Evolutionary conservation across 2,329 filamentous ascomycete species (phyloP).

Genomic region (Ascochyta lentis): DNA sequence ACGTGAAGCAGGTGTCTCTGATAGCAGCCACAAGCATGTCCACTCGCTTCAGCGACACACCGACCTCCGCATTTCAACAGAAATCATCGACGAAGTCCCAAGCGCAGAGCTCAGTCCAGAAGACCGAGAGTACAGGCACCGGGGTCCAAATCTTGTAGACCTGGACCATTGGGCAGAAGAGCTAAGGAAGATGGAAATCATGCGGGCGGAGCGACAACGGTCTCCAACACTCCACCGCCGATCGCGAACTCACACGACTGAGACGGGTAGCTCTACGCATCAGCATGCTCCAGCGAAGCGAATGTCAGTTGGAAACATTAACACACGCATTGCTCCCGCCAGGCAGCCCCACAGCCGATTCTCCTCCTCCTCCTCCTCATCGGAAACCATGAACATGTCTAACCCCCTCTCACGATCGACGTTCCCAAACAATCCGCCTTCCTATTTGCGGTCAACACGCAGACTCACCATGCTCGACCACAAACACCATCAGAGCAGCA

Average conservation of each 20-base stretch:
- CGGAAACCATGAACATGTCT: neutral
- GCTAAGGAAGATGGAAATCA: slow-evolving; percentile 13
- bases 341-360: slow-evolving; percentile 1
- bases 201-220: neutral
- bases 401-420: neutral
- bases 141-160: slow-evolving; percentile 7
- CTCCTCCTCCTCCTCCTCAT: slow-evolving; percentile 1
- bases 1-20: neutral
- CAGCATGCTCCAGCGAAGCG: neutral
- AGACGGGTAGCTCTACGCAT: neutral
- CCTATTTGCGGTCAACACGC: neutral
- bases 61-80: neutral
- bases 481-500: slow-evolving; percentile 1
- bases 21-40: neutral
- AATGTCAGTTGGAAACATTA: neutral
- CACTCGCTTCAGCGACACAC: neutral
- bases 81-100: neutral
- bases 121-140: slow-evolving; percentile 12
- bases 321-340: neutral
- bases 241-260: neutral
- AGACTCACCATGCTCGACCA: neutral
- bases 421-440: neutral
- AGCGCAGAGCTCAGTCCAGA: slow-evolving; percentile 10
- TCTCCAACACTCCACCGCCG: neutral
- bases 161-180: slow-evolving; percentile 16